Conservation (phyloP, 2,329 filamentous ascomycete genomes). For the Pseudocercospora fijiensis region DNA sequence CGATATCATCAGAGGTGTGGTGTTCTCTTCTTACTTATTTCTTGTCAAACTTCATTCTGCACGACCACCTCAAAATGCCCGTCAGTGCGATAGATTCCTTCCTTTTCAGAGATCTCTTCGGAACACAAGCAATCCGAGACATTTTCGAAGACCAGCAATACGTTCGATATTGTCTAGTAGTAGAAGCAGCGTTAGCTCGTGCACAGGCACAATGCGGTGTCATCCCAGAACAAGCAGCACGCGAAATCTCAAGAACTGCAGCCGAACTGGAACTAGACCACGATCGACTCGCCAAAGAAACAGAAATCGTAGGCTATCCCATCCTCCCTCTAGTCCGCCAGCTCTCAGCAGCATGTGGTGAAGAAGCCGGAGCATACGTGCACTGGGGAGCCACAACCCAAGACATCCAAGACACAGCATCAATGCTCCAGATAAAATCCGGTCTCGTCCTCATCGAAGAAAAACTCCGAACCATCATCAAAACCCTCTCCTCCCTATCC, state of each 20-base stretch:
- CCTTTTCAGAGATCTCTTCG: constrained; percentile 30
- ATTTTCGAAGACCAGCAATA: constrained; percentile 28
- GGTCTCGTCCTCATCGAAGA: constrained; percentile 26
- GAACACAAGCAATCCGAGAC: constrained; percentile 21
- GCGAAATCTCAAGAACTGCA: constrained; percentile 25
- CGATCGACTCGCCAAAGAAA: constrained; percentile 29
- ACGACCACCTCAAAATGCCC: constrained; percentile 21
- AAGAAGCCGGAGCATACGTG: constrained; percentile 31
- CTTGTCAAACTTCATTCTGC: neutral
- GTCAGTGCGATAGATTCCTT: constrained; percentile 31
- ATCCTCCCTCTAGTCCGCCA: constrained; percentile 36
- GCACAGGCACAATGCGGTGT: constrained; percentile 27
- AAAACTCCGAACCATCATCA: constrained; percentile 19
- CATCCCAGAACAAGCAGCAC: constrained; percentile 31
- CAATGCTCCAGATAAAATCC: constrained; percentile 32
- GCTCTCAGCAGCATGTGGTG: constrained; percentile 28
- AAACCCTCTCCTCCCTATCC: constrained; percentile 20
- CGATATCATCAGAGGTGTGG: neutral
- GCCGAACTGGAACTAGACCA: constrained; percentile 21
- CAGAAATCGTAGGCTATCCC: constrained; percentile 37
- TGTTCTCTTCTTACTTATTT: neutral
- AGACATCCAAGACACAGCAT: constrained; percentile 36
- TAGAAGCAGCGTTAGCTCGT: constrained; percentile 30
- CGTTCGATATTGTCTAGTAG: constrained; percentile 27
- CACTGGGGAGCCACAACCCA: constrained; percentile 39